Evolutionary conservation across 495 filamentous ascomycete species (phyloP).

Genomic region (Bryoglossum gracile): DNA sequence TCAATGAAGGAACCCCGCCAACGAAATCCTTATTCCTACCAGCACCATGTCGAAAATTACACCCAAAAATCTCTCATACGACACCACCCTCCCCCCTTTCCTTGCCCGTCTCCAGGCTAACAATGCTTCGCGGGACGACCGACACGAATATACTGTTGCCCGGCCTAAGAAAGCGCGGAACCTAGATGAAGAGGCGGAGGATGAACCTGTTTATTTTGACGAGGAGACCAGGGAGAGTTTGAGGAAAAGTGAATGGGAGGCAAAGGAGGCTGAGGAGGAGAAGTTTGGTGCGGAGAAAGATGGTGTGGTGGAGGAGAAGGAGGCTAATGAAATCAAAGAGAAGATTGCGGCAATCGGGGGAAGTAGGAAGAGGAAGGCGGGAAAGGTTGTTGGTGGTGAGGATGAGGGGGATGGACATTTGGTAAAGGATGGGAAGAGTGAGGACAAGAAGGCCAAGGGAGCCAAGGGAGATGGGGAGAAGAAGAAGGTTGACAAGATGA

Average conservation of each 20-base stretch:
- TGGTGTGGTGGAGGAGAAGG: slow-evolving; percentile 15
- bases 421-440: slow-evolving; percentile 10
- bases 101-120: slow-evolving; percentile 44
- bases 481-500: slow-evolving; percentile 29
- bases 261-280: slow-evolving; percentile 5
- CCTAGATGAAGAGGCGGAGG: slow-evolving; percentile 25
- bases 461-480: slow-evolving; percentile 17
- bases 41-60: slow-evolving; percentile 39
- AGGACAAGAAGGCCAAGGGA: neutral
- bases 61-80: slow-evolving; percentile 47
- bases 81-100: slow-evolving; percentile 43
- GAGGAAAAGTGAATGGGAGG: slow-evolving; percentile 30
- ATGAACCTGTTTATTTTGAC: slow-evolving; percentile 34
- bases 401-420: slow-evolving; percentile 17
- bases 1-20: no score
- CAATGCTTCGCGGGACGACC: slow-evolving; percentile 24
- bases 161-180: slow-evolving; percentile 25
- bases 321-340: slow-evolving; percentile 19
- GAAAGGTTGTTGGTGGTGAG: slow-evolving; percentile 35
- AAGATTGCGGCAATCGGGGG: slow-evolving; percentile 34
- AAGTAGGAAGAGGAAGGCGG: slow-evolving; percentile 42
- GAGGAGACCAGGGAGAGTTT: slow-evolving; percentile 32
- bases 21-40: no score
- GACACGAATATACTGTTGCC: slow-evolving; percentile 24
- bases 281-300: slow-evolving; percentile 6